phyloP scores from a whole-genome alignment of 1,139 yeast genomes.

The Arxiozyma slooffiae region DNA sequence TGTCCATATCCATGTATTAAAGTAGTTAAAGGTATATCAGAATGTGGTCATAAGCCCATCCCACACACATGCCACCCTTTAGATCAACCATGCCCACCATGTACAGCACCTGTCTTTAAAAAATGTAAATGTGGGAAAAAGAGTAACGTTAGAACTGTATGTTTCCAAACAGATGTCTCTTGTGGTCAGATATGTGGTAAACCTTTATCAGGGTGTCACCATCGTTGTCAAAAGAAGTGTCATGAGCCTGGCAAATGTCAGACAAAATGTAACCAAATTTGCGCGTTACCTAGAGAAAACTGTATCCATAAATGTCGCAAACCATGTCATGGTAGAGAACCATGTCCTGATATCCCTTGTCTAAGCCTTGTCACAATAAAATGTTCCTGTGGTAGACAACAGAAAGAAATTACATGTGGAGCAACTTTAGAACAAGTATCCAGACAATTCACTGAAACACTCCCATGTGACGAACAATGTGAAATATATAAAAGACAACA shows the following conservation, averaged over 20 bases:
- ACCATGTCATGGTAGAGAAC: slow-evolving; percentile 54
- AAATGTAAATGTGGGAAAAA: slow-evolving; percentile 64
- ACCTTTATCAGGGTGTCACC: slow-evolving; percentile 52
- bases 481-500: slow-evolving; percentile 49
- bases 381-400: slow-evolving; percentile 59
- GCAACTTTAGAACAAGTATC: slow-evolving; percentile 33
- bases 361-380: slow-evolving; percentile 39
- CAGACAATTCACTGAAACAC: slow-evolving; percentile 19
- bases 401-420: slow-evolving; percentile 43
- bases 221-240: slow-evolving; percentile 53
- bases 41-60: slow-evolving; percentile 71
- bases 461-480: slow-evolving; percentile 69
- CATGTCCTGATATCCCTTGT: slow-evolving; percentile 47
- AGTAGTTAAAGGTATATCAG: slow-evolving; percentile 31
- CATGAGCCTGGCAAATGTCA: slow-evolving; percentile 32
- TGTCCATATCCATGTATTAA: slow-evolving; percentile 65
- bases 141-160: slow-evolving; percentile 47
- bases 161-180: slow-evolving; percentile 60
- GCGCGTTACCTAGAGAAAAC: slow-evolving; percentile 40
- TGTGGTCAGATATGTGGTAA: slow-evolving; percentile 64
- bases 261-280: slow-evolving; percentile 43
- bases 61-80: slow-evolving; percentile 70
- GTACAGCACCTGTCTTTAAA: slow-evolving; percentile 58
- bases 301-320: slow-evolving; percentile 60
- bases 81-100: slow-evolving; percentile 57